phyloP scores from a whole-genome alignment of 768 basidiomycete genomes.

The Calocera viscosa region DNA sequence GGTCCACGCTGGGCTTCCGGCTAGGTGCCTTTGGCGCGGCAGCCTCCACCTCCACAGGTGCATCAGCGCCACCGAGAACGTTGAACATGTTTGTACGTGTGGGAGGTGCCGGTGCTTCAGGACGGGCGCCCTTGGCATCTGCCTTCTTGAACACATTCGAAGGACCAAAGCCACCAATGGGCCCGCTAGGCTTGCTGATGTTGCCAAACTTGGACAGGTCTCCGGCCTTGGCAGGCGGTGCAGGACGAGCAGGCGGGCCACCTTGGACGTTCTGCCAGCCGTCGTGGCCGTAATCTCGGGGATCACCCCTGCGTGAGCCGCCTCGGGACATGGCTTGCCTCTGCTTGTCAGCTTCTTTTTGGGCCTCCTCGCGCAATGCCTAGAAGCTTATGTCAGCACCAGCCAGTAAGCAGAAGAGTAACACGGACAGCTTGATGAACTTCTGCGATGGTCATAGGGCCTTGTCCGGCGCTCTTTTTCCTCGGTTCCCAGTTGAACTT shows the following conservation, averaged over 20 bases:
- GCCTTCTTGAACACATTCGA: constrained; percentile 74
- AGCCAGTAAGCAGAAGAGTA: background rate
- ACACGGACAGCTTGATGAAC: constrained; percentile 69
- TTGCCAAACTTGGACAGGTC: constrained; percentile 83
- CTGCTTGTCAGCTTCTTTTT: constrained; percentile 46
- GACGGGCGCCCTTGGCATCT: constrained; percentile 51
- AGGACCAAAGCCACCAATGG: constrained; percentile 68
- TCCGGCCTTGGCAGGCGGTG: constrained; percentile 63
- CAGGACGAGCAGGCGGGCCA: constrained; percentile 30
- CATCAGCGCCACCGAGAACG: constrained; percentile 60
- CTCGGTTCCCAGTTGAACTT: constrained; percentile 63
- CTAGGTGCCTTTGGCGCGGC: constrained; percentile 31
- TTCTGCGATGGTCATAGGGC: constrained; percentile 73
- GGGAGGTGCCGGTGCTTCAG: constrained; percentile 41
- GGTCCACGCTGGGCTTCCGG: constrained; percentile 41
- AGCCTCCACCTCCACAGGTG: constrained; percentile 31
- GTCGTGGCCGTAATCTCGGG: constrained; percentile 59
- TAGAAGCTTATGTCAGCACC: constrained; percentile 23
- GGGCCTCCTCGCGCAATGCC: constrained; percentile 64
- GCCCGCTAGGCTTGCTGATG: constrained; percentile 48
- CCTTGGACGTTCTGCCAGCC: constrained; percentile 72
- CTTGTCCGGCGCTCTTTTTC: constrained; percentile 46
- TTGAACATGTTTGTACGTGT: constrained; percentile 66
- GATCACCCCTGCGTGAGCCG: constrained; percentile 76
- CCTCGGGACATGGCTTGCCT: constrained; percentile 74